Evolutionary conservation across 805 yeast species (phyloP).

Genomic region (Ogataea angusta): DNA sequence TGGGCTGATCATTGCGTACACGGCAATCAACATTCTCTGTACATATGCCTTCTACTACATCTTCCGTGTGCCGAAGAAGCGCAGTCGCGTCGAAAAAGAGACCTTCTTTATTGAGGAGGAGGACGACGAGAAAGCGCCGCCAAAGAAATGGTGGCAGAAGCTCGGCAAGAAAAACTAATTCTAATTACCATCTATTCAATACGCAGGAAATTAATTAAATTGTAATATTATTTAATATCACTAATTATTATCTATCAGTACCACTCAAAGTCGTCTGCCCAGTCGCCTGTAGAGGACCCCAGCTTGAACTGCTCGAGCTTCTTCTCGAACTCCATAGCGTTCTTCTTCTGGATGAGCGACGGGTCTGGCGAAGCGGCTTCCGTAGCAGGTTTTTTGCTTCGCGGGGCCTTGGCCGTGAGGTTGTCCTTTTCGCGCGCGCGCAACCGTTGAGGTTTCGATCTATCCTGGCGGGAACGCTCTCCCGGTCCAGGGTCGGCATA

Average conservation of each 20-base stretch:
- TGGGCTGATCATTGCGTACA: slow-evolving; percentile 48
- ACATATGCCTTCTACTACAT: slow-evolving; percentile 41
- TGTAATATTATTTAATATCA: background rate
- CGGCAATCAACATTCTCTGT: slow-evolving; percentile 36
- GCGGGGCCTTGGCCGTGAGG: background rate
- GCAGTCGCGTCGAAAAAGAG: slow-evolving; percentile 4
- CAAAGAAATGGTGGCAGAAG: slow-evolving; percentile 3
- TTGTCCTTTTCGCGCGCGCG: background rate
- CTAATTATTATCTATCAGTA: slow-evolving; percentile 1
- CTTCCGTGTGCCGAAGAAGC: slow-evolving; percentile 62
- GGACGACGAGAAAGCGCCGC: background rate
- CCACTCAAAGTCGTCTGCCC: slow-evolving; percentile 23
- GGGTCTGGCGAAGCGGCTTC: slow-evolving; percentile 1
- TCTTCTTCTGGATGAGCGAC: slow-evolving; percentile 9
- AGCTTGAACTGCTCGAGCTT: slow-evolving; percentile 10
- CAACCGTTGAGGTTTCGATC: background rate
- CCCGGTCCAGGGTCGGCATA: slow-evolving; percentile 4
- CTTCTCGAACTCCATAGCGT: slow-evolving; percentile 18
- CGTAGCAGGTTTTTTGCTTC: background rate
- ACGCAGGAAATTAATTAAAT: too few relatives aligned
- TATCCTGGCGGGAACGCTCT: background rate
- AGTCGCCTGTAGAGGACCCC: slow-evolving; percentile 10
- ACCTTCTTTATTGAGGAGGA: slow-evolving; percentile 2
- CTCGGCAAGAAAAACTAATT: slow-evolving; percentile 1
- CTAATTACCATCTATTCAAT: too few relatives aligned